A percentile compares a stretch with the other conserved stretches of the same genome.
Evolutionary conservation across 179 eudicot genomes (phyloP).

Genomic region (Sideroxylon spinosum): DNA sequence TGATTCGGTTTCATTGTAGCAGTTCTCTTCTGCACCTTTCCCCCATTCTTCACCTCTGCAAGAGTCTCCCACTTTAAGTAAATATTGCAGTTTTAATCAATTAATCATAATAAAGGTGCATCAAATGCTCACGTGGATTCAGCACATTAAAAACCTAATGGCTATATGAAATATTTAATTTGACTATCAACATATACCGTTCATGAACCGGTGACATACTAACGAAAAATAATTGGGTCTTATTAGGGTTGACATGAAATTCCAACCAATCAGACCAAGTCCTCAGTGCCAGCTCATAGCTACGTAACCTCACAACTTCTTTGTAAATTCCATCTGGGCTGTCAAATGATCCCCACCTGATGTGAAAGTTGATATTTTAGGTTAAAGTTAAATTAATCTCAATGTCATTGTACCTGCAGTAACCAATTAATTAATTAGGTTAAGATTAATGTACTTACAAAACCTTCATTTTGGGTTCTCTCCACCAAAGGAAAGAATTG

Average conservation of each 20-base stretch:
- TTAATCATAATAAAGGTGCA: not conserved
- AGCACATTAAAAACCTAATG: not conserved
- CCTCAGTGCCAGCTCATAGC: conserved; percentile 70
- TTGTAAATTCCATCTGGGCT: conserved; percentile 48
- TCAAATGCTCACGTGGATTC: not conserved
- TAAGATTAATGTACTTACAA: conserved; percentile 34
- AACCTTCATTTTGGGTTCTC: conserved; percentile 48
- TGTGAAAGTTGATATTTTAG: not conserved
- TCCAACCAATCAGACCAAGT: conserved; percentile 78
- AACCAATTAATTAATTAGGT: not conserved
- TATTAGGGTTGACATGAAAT: conserved; percentile 39
- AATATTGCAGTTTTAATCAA: no score
- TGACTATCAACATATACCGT: conserved; percentile 26
- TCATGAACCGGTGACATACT: conserved; percentile 76
- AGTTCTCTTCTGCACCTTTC: not conserved
- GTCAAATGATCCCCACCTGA: conserved; percentile 58
- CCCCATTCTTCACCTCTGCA: conserved; percentile 18
- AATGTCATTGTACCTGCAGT: no score
- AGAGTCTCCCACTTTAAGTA: no score
- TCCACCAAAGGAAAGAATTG: conserved; percentile 64
- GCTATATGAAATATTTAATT: not conserved
- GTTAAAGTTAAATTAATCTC: not conserved
- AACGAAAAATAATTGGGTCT: conserved; percentile 55
- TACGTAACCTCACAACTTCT: conserved; percentile 42
- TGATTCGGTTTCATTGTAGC: conserved; percentile 12